A percentile compares a stretch with the other conserved stretches of the same genome.
phyloP scores from a whole-genome alignment of 306 rosid genomes.

The Inga leiocalycina region DNA sequence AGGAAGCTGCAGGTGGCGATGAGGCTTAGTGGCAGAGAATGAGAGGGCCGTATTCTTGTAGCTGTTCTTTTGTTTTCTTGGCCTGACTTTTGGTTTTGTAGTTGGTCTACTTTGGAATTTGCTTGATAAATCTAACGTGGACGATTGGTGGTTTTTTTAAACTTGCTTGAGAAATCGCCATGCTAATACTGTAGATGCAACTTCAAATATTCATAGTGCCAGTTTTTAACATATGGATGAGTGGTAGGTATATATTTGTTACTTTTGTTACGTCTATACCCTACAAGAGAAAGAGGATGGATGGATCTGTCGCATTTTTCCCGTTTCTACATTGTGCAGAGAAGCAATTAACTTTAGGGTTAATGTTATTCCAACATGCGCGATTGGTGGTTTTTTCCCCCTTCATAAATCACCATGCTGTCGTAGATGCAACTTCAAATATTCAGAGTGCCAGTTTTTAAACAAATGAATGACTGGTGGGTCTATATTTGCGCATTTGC shows the following conservation, averaged over 20 bases:
- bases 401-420: no score
- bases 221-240: neutral
- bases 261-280: no score
- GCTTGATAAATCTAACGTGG: neutral
- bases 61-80: neutral
- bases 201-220: neutral
- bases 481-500: neutral
- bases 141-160: neutral
- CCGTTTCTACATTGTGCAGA: no score
- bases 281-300: no score
- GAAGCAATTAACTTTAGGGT: no score
- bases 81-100: neutral
- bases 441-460: no score
- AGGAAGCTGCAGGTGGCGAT: constrained; percentile 50
- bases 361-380: no score
- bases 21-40: constrained; percentile 50
- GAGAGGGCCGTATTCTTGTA: constrained; percentile 18
- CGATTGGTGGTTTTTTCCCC: no score
- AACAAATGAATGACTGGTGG: neutral
- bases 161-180: neutral
- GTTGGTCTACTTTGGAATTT: neutral
- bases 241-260: neutral
- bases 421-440: neutral
- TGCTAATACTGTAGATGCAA: neutral
- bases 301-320: no score